Conservation (phyloP, 345 rosid species). For the Citropsis articulata region DNA sequence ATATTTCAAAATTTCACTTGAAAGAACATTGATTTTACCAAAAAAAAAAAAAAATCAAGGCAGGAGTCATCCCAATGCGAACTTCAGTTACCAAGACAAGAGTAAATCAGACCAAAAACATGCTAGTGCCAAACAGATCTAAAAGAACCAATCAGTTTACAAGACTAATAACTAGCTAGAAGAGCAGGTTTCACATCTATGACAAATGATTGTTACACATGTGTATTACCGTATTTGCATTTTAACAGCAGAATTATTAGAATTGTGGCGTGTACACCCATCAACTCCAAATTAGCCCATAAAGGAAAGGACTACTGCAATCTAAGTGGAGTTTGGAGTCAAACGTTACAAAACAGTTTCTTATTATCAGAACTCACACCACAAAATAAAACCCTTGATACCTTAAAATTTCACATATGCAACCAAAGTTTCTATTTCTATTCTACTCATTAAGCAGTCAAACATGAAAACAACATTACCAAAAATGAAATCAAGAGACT, state of each 20-base stretch:
- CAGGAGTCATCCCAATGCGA: background rate
- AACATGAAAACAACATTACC: background rate
- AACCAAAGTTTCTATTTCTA: background rate
- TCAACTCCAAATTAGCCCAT: background rate
- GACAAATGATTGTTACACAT: background rate
- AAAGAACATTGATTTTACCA: background rate
- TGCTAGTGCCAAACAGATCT: background rate
- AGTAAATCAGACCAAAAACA: background rate
- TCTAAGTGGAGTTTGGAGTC: background rate
- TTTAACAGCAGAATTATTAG: background rate
- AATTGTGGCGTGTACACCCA: background rate
- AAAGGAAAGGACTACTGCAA: background rate
- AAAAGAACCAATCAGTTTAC: background rate
- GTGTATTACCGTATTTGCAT: background rate
- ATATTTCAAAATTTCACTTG: constrained; percentile 1
- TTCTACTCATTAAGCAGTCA: background rate
- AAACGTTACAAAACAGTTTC: background rate
- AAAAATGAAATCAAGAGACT: background rate
- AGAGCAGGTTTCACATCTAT: background rate
- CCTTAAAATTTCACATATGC: background rate
- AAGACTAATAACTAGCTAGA: background rate
- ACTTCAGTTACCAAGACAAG: background rate
- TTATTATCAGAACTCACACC: background rate
- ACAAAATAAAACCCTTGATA: background rate
- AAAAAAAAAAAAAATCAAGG: background rate